Conservation (phyloP, 768 basidiomycete genomes). For the Butyriboletus loyo region DNA sequence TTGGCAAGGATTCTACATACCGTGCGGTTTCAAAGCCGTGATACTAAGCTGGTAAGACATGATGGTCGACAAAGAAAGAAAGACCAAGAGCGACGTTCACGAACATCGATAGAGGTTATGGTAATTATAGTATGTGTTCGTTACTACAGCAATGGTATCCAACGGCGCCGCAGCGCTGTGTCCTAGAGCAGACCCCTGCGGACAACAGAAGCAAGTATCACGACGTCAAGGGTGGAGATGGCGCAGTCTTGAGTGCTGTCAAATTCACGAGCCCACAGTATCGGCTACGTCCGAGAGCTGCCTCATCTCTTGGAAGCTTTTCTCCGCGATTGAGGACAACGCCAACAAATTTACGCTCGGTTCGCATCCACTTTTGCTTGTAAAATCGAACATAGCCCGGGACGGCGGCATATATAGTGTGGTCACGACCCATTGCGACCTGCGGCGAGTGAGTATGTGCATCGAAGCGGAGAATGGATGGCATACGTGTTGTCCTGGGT, state of each 20-base stretch:
- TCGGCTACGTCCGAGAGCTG: slow-evolving; percentile 72
- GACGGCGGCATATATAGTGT: slow-evolving; percentile 86
- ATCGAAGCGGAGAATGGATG: background rate
- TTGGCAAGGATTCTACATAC: slow-evolving; percentile 22
- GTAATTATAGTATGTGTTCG: slow-evolving; percentile 16
- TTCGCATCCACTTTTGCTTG: slow-evolving; percentile 70
- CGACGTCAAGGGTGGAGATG: slow-evolving; percentile 5
- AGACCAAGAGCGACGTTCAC: background rate
- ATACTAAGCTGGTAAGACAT: slow-evolving; percentile 41
- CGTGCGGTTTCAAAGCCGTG: slow-evolving; percentile 37
- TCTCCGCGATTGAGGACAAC: slow-evolving; percentile 82
- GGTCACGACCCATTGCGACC: slow-evolving; percentile 92
- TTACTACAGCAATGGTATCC: slow-evolving; percentile 19
- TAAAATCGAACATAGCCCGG: slow-evolving; percentile 97
- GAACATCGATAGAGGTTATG: background rate
- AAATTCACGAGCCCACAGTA: slow-evolving; percentile 77
- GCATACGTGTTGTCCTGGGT: slow-evolving; percentile 89
- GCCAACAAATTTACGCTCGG: slow-evolving; percentile 78
- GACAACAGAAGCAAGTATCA: background rate
- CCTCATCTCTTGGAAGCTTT: slow-evolving; percentile 80
- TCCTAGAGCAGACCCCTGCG: background rate
- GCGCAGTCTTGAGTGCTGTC: slow-evolving; percentile 31
- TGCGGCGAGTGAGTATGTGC: slow-evolving; percentile 30
- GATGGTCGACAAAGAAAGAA: background rate
- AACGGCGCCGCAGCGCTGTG: background rate